Evolutionary conservation across 441 rosid genomes (phyloP).

Genomic region (Jatropha podagrica): DNA sequence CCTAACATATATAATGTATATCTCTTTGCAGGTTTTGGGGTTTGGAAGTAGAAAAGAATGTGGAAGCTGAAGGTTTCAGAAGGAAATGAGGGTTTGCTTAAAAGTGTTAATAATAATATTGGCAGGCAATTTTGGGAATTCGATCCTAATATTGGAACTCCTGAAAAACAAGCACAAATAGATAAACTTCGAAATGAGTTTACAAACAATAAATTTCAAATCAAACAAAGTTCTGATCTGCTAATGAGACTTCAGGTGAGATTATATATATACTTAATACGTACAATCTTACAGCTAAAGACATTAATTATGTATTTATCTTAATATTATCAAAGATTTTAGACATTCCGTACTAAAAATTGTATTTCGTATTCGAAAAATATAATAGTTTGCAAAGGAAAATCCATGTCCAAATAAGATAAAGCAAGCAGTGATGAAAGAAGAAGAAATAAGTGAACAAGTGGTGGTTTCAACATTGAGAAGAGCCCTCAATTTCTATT

Average conservation of each 20-base stretch:
- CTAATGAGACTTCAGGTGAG: constrained; percentile 55
- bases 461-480: constrained; percentile 36
- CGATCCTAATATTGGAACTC: constrained; percentile 39
- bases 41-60: constrained; percentile 28
- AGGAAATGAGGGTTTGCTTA: constrained; percentile 38
- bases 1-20: no score
- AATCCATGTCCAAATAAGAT: constrained; percentile 14
- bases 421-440: constrained; percentile 5
- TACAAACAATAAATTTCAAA: constrained; percentile 34
- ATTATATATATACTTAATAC: no score
- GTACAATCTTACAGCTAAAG: no score
- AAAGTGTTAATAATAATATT: constrained; percentile 42
- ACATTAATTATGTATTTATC: no score
- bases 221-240: constrained; percentile 57
- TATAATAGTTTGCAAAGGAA: constrained; percentile 45
- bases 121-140: constrained; percentile 78
- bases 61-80: constrained; percentile 66
- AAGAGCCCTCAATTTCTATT: constrained; percentile 44
- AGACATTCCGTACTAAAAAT: no score
- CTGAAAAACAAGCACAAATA: constrained; percentile 35
- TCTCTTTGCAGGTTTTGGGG: neutral
- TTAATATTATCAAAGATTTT: neutral
- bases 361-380: no score
- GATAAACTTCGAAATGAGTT: constrained; percentile 35
- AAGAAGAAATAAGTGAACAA: constrained; percentile 32